phyloP scores from a whole-genome alignment of 768 basidiomycete species.

The Tylopilus rubrobrunneus region DNA sequence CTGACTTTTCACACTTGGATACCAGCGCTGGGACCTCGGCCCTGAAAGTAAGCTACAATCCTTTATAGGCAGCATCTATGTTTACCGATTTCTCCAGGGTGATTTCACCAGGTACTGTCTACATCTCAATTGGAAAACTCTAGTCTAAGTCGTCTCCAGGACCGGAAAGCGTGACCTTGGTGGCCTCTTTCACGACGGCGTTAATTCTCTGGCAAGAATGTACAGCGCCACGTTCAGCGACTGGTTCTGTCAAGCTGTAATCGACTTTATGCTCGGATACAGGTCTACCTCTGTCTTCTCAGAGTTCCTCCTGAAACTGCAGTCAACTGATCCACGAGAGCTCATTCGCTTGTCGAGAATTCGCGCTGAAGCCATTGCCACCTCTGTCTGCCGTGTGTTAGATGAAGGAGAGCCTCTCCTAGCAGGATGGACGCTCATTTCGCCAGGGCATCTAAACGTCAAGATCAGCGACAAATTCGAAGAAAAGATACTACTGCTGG shows the following conservation, averaged over 20 bases:
- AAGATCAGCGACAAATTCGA: constrained; percentile 80
- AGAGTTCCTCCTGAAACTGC: constrained; percentile 85
- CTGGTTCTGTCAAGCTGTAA: constrained; percentile 96
- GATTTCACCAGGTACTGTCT: constrained; percentile 74
- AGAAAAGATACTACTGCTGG: constrained; percentile 89
- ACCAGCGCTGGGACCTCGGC: constrained; percentile 93
- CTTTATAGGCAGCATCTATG: background rate
- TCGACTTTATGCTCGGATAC: constrained; percentile 88
- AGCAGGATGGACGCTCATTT: constrained; percentile 89
- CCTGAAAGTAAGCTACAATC: constrained; percentile 62
- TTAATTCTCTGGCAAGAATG: constrained; percentile 91
- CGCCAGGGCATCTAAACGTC: constrained; percentile 71
- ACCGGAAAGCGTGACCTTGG: constrained; percentile 94
- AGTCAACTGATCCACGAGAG: constrained; percentile 89
- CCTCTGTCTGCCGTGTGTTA: constrained; percentile 73
- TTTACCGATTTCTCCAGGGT: constrained; percentile 43
- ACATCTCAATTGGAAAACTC: background rate
- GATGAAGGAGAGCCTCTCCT: constrained; percentile 72
- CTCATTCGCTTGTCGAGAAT: constrained; percentile 86
- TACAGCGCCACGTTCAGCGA: constrained; percentile 88
- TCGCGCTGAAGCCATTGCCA: constrained; percentile 89
- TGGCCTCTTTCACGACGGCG: constrained; percentile 92
- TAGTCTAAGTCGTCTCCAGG: constrained; percentile 36
- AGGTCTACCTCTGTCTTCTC: constrained; percentile 86
- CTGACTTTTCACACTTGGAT: constrained; percentile 13